Evolutionary conservation across 352 stramenopile species (phyloP), one percentile per base, ranked within the genome.

Genomic region (Phytophthora nicotianae): DNA sequence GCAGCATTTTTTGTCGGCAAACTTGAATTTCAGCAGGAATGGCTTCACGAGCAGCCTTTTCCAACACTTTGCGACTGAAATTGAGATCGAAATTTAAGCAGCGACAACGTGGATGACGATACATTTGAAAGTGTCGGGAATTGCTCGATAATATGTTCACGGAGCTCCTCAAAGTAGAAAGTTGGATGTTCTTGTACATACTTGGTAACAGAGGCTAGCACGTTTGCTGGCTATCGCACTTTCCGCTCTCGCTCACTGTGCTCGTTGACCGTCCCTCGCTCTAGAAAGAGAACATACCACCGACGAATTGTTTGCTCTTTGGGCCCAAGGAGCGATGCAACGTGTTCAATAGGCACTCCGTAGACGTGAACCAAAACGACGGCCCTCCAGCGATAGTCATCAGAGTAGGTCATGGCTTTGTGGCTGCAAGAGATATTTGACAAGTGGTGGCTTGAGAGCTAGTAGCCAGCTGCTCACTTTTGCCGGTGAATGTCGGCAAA

Each of bases 371-470:
- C n/a, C 0, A 53, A n/a, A 4, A 26, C 41, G 1, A 61, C 42
- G 14, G 42, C 53, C 27, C 53, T 17, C 42, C 42, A 61, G 3
- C 32, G 32, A 19, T 53, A 61, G 42, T 54, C 54, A 24, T 54
- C 29, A 5, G 2, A 2, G 19, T 29, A 61, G 6, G 29, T 61
- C 16, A 48, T 53, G 19, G 23, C 20, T 4, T 42, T 42, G 37
- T n/a, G n/a, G n/a, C n/a, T n/a, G n/a, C n/a, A n/a, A n/a, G n/a
- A n/a, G n/a, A n/a, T n/a, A n/a, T n/a, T n/a, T n/a, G n/a, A n/a
- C n/a, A n/a, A n/a, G n/a, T n/a, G n/a, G n/a, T n/a, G n/a, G n/a
- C n/a, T n/a, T n/a, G n/a, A n/a, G n/a, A n/a, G n/a, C n/a, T n/a
- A 19, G 20, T 16, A 6, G 2, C 40, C 3, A 16, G 40, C 40